Evolutionary conservation across 2,329 filamentous ascomycete species (phyloP).

Genomic region (Pleurostoma richardsiae): DNA sequence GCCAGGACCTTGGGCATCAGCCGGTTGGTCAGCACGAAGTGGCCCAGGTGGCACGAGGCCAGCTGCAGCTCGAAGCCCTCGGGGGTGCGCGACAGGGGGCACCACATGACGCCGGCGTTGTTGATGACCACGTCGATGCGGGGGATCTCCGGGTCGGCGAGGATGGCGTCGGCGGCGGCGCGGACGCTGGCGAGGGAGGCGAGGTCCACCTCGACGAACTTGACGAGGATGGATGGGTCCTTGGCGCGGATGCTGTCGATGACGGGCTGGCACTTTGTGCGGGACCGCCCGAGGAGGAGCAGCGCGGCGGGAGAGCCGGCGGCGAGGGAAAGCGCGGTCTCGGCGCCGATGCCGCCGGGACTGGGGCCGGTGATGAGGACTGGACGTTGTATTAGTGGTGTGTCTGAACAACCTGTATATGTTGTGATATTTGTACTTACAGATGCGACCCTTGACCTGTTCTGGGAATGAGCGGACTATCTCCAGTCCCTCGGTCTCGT

Average conservation of each 20-base stretch:
- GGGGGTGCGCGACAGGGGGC: slow-evolving; percentile 21
- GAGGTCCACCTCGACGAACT: slow-evolving; percentile 20
- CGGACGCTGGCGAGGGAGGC: slow-evolving; percentile 22
- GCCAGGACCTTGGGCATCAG: slow-evolving; percentile 21
- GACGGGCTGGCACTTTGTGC: slow-evolving; percentile 16
- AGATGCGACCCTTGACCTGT: slow-evolving; percentile 18
- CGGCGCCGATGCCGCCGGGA: slow-evolving; percentile 21
- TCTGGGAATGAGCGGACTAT: slow-evolving; percentile 10
- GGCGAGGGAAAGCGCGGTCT: slow-evolving; percentile 21
- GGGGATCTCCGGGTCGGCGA: slow-evolving; percentile 20
- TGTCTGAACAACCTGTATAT: not conserved
- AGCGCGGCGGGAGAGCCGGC: slow-evolving; percentile 18
- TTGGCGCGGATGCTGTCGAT: slow-evolving; percentile 19
- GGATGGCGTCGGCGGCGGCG: slow-evolving; percentile 19
- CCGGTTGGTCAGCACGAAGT: slow-evolving; percentile 27
- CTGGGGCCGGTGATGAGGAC: slow-evolving; percentile 26
- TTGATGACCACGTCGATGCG: slow-evolving; percentile 32
- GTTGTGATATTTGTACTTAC: slow-evolving; percentile 8
- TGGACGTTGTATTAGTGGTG: slow-evolving; percentile 4
- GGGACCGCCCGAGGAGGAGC: slow-evolving; percentile 21
- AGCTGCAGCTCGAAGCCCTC: slow-evolving; percentile 26
- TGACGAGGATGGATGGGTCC: slow-evolving; percentile 13
- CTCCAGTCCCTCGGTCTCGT: slow-evolving; percentile 9
- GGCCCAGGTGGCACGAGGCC: slow-evolving; percentile 26
- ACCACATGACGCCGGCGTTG: slow-evolving; percentile 39